Evolutionary conservation across 1,139 yeast genomes (phyloP).

Genomic region (Kluyveromyces marxianus): DNA sequence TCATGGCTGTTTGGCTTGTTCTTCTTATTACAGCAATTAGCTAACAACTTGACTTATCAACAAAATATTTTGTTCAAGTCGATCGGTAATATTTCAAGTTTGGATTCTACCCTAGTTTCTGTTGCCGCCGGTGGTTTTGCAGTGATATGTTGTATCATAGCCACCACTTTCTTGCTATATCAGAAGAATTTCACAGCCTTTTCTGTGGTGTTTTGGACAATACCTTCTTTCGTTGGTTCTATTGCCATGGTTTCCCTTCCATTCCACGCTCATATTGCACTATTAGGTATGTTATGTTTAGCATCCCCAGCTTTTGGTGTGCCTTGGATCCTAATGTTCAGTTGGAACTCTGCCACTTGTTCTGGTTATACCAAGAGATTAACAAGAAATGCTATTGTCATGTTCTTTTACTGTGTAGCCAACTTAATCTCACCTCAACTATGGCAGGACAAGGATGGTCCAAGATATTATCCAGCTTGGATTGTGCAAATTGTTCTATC

Average conservation of each 20-base stretch:
- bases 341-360: constrained; percentile 32
- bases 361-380: constrained; percentile 37
- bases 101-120: constrained; percentile 43
- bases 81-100: constrained; percentile 36
- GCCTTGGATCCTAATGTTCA: constrained; percentile 37
- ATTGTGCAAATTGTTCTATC: constrained; percentile 43
- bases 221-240: constrained; percentile 41
- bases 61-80: constrained; percentile 37
- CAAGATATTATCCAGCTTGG: constrained; percentile 43
- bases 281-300: constrained; percentile 36
- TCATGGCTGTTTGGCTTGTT: constrained; percentile 39
- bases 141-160: constrained; percentile 30
- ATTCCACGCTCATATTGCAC: constrained; percentile 36
- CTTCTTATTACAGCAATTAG: constrained; percentile 36
- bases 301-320: constrained; percentile 36
- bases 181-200: constrained; percentile 26
- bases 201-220: constrained; percentile 34
- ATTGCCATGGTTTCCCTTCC: constrained; percentile 39
- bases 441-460: constrained; percentile 36
- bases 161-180: constrained; percentile 25
- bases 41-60: constrained; percentile 42
- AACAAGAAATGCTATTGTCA: constrained; percentile 34
- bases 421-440: constrained; percentile 41
- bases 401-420: constrained; percentile 34
- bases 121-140: constrained; percentile 44